phyloP scores from a whole-genome alignment of 495 filamentous ascomycete genomes.

The Trichoderma reesei region DNA sequence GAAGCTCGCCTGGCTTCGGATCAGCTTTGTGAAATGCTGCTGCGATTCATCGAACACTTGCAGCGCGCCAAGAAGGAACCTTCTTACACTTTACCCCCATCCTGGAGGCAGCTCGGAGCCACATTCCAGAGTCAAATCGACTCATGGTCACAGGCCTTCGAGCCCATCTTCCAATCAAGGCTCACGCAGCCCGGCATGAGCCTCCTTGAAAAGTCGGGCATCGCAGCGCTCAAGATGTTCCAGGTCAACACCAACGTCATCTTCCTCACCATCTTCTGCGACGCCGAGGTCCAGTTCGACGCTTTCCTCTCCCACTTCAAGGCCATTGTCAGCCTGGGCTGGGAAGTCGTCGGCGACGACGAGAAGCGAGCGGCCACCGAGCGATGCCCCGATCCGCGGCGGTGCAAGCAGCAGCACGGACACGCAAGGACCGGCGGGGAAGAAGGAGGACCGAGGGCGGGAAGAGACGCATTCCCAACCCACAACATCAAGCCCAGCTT shows the following conservation, averaged over 20 bases:
- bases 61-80: neutral
- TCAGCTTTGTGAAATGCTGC: constrained; percentile 38
- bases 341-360: constrained; percentile 40
- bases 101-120: constrained; percentile 33
- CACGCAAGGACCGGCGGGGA: constrained; percentile 14
- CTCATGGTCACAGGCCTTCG: constrained; percentile 42
- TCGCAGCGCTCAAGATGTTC: constrained; percentile 45
- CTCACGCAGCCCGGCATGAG: constrained; percentile 33
- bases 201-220: constrained; percentile 44
- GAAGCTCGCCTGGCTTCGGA: constrained; percentile 43
- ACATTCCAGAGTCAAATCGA: constrained; percentile 35
- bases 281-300: constrained; percentile 39
- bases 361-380: constrained; percentile 35
- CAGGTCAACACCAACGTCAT: constrained; percentile 43
- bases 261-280: constrained; percentile 44
- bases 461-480: constrained; percentile 28
- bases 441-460: constrained; percentile 17
- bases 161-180: constrained; percentile 38
- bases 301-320: constrained; percentile 30
- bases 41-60: constrained; percentile 41
- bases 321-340: constrained; percentile 33
- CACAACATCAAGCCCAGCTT: constrained; percentile 42
- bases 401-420: constrained; percentile 31
- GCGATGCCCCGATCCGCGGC: constrained; percentile 32
- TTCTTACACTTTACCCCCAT: constrained; percentile 33